phyloP scores from a whole-genome alignment of 2,329 filamentous ascomycete genomes.

The Aspergillus calidoustus region DNA sequence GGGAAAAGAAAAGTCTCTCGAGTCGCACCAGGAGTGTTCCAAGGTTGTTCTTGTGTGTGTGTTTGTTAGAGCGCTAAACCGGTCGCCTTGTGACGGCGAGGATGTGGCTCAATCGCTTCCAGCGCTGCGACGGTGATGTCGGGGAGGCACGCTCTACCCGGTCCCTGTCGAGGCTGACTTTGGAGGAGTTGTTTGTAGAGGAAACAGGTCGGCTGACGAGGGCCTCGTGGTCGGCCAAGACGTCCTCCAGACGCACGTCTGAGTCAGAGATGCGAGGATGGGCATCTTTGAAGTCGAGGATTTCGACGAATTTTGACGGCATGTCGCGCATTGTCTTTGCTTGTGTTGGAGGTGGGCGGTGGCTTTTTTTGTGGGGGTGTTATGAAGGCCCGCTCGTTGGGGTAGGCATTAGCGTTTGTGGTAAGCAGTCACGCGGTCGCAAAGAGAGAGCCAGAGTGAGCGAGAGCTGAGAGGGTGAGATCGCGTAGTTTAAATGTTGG shows the following conservation, averaged over 20 bases:
- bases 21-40: background rate
- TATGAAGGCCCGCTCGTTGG: background rate
- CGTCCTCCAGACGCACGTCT: slow-evolving; percentile 50
- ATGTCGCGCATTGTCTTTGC: slow-evolving; percentile 35
- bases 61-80: background rate
- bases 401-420: slow-evolving; percentile 2
- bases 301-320: slow-evolving; percentile 50
- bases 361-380: background rate
- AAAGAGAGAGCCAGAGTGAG: background rate
- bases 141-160: slow-evolving; percentile 27
- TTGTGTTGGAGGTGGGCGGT: background rate
- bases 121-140: slow-evolving; percentile 35
- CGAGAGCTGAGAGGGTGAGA: background rate
- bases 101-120: slow-evolving; percentile 41
- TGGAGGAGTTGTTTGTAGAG: slow-evolving; percentile 41
- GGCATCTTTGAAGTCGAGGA: slow-evolving; percentile 44
- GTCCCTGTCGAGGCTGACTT: slow-evolving; percentile 36
- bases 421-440: background rate
- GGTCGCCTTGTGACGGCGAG: slow-evolving; percentile 33
- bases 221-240: slow-evolving; percentile 47
- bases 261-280: slow-evolving; percentile 42
- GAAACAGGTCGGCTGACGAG: slow-evolving; percentile 40
- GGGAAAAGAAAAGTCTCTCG: background rate
- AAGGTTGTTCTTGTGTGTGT: background rate
- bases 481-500: background rate